Base-by-base conservation (phyloP, 768 basidiomycete species). In the Tricholoma matsutake region DNA sequence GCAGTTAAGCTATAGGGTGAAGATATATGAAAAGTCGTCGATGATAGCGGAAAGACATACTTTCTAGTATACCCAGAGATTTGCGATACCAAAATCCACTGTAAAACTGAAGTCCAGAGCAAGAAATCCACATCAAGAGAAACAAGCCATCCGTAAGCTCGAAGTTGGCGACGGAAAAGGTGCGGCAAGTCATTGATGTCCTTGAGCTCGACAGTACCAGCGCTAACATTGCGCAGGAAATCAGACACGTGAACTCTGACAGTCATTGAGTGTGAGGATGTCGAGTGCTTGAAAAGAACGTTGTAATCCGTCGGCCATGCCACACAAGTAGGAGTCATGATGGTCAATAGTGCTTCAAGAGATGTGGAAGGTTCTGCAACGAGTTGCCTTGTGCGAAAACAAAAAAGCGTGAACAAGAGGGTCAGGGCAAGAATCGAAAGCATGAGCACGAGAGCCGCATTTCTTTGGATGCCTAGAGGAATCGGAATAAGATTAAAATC, bases 171-270 rank as follows among this genome's bases (percentile, higher is more conserved):
- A 31, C 61, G 68, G 51, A 83, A 62, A 34, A 86, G 71, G 22
- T 74, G 62, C 2, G 63, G 61, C 11, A 85, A 66, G 61, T 81
- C 77, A 57, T 67, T 56, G 14, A 76, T 69, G 60, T 82, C 69
- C 62, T 81, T 74, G 49, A 84, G 56, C 65, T 86, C 85, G 13
- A 85, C 63, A 11, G 65, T 49, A 10, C 83, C 83, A 6, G 64
- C 59, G 56, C 67, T 65, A 20, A 81, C 66, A 55, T 73, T 74
- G 22, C 70, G 56, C 32, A 83, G 58, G 59, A 85, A 65, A 41
- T 69, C 65, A 29, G 72, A 66, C 2, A 80, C 62, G 47, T 77
- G 71, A 41, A 81, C 47, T 5, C 61, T 55, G 54, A 81, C 60
- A 1, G 64, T 63, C 18, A 69, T 68, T 52, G 67, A 62, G 28